A percentile compares a stretch with the other conserved stretches of the same genome.
Evolutionary conservation across 2,329 filamentous ascomycete species (phyloP).

Genomic region (Colletotrichum musicola): DNA sequence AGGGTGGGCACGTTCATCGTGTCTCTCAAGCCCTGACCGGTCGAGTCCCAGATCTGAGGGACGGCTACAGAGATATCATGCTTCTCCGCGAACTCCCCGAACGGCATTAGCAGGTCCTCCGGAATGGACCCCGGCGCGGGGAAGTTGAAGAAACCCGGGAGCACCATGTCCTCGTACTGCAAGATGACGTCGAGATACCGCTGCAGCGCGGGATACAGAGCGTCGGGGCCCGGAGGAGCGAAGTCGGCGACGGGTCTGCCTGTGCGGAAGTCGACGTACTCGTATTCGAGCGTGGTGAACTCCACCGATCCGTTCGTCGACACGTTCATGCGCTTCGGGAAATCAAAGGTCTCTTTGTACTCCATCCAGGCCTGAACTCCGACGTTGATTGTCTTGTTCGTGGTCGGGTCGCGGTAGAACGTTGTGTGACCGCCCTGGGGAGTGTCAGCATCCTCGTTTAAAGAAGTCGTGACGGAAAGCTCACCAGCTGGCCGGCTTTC

Average conservation of each 20-base stretch:
- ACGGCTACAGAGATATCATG: conserved; percentile 58
- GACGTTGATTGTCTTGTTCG: conserved; percentile 41
- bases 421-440: conserved; percentile 49
- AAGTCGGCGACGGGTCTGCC: conserved; percentile 48
- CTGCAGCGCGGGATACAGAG: conserved; percentile 44
- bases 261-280: conserved; percentile 52
- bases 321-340: conserved; percentile 48
- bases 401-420: conserved; percentile 46
- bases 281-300: conserved; percentile 34
- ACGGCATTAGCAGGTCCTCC: conserved; percentile 60
- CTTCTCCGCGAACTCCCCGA: conserved; percentile 61
- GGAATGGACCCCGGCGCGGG: conserved; percentile 57
- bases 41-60: conserved; percentile 42
- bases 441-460: neutral
- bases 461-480: neutral
- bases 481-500: conserved; percentile 47
- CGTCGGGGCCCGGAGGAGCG: conserved; percentile 41
- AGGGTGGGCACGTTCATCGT: conserved; percentile 39
- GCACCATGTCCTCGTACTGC: conserved; percentile 48
- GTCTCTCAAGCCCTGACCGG: conserved; percentile 41
- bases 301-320: conserved; percentile 46
- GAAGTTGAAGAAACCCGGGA: conserved; percentile 54
- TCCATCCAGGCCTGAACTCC: conserved; percentile 44
- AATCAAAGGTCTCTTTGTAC: conserved; percentile 49
- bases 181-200: conserved; percentile 46